Base-by-base conservation (phyloP, 768 basidiomycete genomes). In the Pisolithus orientalis region DNA sequence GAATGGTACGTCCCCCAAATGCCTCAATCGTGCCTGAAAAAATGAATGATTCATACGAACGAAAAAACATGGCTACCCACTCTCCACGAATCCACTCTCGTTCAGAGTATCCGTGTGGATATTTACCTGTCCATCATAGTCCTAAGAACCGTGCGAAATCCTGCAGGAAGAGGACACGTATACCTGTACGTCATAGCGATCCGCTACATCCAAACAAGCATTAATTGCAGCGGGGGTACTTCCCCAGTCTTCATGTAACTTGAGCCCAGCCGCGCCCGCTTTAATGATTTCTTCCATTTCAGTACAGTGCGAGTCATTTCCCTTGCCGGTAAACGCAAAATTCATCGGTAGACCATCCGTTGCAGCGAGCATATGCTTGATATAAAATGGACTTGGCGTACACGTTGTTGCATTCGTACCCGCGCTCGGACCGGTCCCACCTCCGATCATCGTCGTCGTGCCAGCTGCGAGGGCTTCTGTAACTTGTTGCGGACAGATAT, bases 211-310 rank as follows among this genome's bases (percentile, higher is more conserved):
- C 58, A 99, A 72, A 48, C 84, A 85, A 42, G 79, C 85, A 51
- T 73, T 70, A 57, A 98, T 97, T 1, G 80, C 80, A 16, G 82
- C 81, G 1, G 96, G 96, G 1, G 94, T 94, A 17, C 82, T 77
- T 2, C 95, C 95, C 95, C 95, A 97, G 67, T 98, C 95, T 68
- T 98, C 96, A 61, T 99, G 96, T 53, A 99, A 70, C 72, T 99
- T 99, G 59, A 98, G 66, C 1, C 96, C 96, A 13, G 78, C 80
- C 1, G 90, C 92, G 9, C 94, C 94, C 11, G 91, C 90, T 53
- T 75, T 74, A 25, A 95, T 75, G 50, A 94, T 75, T 53, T 96
- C 94, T 65, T 84, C 85, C 49, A 97, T 65, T 4, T 88, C 86
- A 2, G 59, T 74, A 9, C 77, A 72, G 0, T 85, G 92, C 0